Evolutionary conservation across 352 stramenopile genomes (phyloP).

Genomic region (Phytophthora pisi): DNA sequence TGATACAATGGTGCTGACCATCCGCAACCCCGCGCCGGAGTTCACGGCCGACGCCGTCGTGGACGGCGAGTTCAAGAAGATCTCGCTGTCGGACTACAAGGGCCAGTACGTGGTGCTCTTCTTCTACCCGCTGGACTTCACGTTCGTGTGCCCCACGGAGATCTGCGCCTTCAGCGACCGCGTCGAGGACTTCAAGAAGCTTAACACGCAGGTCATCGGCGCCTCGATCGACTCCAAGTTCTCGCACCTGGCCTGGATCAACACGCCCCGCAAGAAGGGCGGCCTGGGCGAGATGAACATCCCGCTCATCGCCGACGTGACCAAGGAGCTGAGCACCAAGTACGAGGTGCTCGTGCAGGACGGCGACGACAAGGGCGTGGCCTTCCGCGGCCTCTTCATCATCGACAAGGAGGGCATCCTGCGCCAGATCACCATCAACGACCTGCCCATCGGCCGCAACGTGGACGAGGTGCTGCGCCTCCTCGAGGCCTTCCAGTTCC

Average conservation of each 20-base stretch:
- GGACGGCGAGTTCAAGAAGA: conserved; percentile 81
- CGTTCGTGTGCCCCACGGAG: conserved; percentile 92
- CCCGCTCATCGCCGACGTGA: conserved; percentile 89
- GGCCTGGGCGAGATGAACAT: conserved; percentile 92
- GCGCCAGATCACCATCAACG: conserved; percentile 89
- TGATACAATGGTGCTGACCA: conserved; percentile 47
- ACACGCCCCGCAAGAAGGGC: conserved; percentile 88
- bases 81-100: conserved; percentile 87
- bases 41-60: conserved; percentile 86
- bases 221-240: conserved; percentile 89
- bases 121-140: conserved; percentile 94
- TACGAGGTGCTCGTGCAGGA: conserved; percentile 88
- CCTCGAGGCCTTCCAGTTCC: conserved; percentile 93
- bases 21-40: conserved; percentile 69
- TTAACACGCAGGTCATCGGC: conserved; percentile 79
- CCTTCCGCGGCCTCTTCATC: conserved; percentile 91
- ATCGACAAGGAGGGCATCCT: conserved; percentile 88
- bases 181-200: conserved; percentile 77
- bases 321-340: conserved; percentile 80
- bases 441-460: conserved; percentile 87
- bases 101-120: conserved; percentile 93
- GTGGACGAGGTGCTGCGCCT: conserved; percentile 92
- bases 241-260: conserved; percentile 90
- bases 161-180: conserved; percentile 91
- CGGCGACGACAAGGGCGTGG: conserved; percentile 67